Base-by-base conservation (phyloP, 495 filamentous ascomycete genomes). In the Penicillium longicatenatum region DNA sequence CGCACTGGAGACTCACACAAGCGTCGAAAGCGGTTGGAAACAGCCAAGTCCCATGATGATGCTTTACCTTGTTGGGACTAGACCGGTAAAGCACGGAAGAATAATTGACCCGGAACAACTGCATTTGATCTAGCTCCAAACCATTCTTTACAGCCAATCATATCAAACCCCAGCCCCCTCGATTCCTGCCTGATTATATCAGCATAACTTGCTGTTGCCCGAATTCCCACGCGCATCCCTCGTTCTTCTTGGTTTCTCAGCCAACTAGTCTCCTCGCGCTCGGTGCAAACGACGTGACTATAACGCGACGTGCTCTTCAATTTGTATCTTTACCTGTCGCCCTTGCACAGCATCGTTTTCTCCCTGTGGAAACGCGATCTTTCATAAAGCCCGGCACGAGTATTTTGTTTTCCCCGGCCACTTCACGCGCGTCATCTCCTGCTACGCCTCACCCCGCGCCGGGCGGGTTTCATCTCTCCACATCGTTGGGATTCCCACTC, bases 371-470 rank as follows among this genome's bases (percentile, higher is more conserved):
- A 30, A 57, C 48, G 33, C 46, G 35, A 59, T 52, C 44, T 63
- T 54, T 54, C 57, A 50, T 47, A 50, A n/a, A 41, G 19, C 20
- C 17, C 50, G 7, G 52, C 58, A 47, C 55, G 59, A 68, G 60
- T 59, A 60, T 64, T 64, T 74, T 75, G 69, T 73, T 72, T 68
- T 77, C 68, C 66, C 62, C 58, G 65, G 57, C 67, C 55, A 57
- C 20, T 52, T 33, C 50, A 35, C 50, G 70, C 74, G 74, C 75
- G 75, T 77, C 73, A 69, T 61, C 65, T 48, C 54, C 63, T 73
- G 66, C 55, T 55, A 70, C 66, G 62, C 70, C 64, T 55, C 70
- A 68, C 69, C 71, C 76, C 65, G 60, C 70, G 68, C 73, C 65
- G 71, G 73, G 74, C 71, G 73, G 71, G 73, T 56, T 63, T 62